Conservation (phyloP, 257 asterid genomes). For the Solanum gandarillasii region DNA sequence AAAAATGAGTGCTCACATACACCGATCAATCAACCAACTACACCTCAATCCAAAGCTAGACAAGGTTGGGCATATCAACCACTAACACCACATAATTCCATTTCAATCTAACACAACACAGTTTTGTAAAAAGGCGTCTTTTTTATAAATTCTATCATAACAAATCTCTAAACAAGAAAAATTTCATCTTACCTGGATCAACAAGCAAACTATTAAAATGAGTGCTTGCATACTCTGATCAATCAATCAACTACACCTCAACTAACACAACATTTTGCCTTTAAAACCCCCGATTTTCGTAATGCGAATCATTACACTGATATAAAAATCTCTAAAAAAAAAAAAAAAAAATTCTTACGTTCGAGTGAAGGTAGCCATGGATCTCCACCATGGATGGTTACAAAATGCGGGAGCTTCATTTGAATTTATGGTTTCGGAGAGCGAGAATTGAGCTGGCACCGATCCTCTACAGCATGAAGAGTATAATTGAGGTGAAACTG, state of each 20-base stretch:
- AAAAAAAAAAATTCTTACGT: slow-evolving; percentile 28
- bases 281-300: not conserved
- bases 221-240: not conserved
- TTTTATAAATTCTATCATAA: not conserved
- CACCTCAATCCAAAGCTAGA: not conserved
- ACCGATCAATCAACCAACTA: not conserved
- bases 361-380: slow-evolving; percentile 96
- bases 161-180: not conserved
- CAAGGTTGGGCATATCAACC: not conserved
- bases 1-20: not conserved
- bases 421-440: slow-evolving; percentile 27
- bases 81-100: not conserved
- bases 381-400: slow-evolving; percentile 68
- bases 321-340: not conserved
- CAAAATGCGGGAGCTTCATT: slow-evolving; percentile 20
- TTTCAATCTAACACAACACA: not conserved
- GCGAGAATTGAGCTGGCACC: slow-evolving; percentile 22
- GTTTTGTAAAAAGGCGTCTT: not conserved
- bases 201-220: not conserved
- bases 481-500: slow-evolving; percentile 25
- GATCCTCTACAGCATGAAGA: slow-evolving; percentile 21
- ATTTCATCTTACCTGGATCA: not conserved
- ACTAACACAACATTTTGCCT: not conserved
- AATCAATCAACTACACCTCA: not conserved
- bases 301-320: not conserved